Conservation (phyloP, 2,329 filamentous ascomycete species). For the Nemania diffusa region DNA sequence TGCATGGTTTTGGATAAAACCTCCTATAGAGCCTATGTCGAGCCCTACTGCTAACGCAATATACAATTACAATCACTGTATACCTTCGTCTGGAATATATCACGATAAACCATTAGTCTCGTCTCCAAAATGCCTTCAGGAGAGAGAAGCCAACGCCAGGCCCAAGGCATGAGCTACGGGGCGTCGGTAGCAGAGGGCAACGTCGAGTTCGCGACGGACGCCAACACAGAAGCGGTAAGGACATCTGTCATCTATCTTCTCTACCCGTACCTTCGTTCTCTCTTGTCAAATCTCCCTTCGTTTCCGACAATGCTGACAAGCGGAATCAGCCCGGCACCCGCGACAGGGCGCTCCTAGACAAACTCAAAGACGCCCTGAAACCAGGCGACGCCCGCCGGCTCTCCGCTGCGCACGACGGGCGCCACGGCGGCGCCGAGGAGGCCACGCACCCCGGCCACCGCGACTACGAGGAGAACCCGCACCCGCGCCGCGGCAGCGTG, state of each 20-base stretch:
- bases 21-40: too few relatives aligned
- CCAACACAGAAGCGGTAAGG: conserved; percentile 17
- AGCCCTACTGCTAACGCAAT: not conserved
- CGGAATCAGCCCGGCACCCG: conserved; percentile 24
- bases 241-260: not conserved
- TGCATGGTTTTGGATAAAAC: not conserved
- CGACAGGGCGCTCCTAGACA: conserved; percentile 31
- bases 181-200: conserved; percentile 19
- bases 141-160: conserved; percentile 2
- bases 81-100: not conserved
- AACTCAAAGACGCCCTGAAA: conserved; percentile 32
- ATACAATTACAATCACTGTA: not conserved
- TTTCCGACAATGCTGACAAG: not conserved
- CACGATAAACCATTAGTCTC: not conserved
- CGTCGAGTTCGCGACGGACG: conserved; percentile 29
- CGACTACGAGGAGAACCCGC: conserved; percentile 22
- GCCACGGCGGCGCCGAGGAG: conserved; percentile 26
- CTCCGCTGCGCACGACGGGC: conserved; percentile 18
- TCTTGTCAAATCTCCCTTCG: not conserved
- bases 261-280: not conserved
- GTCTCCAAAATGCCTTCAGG: conserved; percentile 22
- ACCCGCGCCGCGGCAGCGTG: conserved; percentile 4
- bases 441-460: conserved; percentile 26
- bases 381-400: conserved; percentile 25
- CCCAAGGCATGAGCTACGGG: conserved; percentile 28